phyloP scores from a whole-genome alignment of 2,329 filamentous ascomycete genomes.

The Ophiostoma piceae region DNA sequence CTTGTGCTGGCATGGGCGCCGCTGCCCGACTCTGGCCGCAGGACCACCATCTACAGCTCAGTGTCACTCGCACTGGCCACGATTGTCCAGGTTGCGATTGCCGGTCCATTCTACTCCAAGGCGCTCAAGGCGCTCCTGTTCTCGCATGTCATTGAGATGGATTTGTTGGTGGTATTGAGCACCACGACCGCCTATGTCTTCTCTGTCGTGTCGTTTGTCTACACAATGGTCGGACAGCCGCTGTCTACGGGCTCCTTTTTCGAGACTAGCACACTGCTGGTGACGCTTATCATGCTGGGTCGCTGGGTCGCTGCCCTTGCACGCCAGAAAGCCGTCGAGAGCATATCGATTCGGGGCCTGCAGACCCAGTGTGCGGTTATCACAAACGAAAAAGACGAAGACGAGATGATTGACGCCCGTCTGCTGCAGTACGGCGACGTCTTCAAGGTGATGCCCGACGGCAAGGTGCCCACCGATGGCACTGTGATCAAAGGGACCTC shows the following conservation, averaged over 20 bases:
- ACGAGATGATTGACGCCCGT: background rate
- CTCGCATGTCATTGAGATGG: background rate
- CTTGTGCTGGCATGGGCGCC: conserved; percentile 1
- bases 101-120: background rate
- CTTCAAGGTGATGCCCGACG: background rate
- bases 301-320: conserved; percentile 48
- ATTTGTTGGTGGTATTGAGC: background rate
- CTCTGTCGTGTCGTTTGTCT: background rate
- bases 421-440: background rate
- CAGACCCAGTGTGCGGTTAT: background rate
- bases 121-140: conserved; percentile 2
- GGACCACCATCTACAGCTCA: background rate
- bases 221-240: background rate
- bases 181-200: background rate
- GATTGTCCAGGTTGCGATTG: background rate
- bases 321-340: conserved; percentile 50
- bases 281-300: conserved; percentile 56
- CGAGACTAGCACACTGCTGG: conserved; percentile 56
- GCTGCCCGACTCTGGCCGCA: background rate
- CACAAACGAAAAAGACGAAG: background rate
- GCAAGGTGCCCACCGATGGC: background rate
- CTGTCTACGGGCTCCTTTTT: conserved; percentile 44
- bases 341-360: conserved; percentile 39
- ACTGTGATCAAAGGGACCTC: background rate
- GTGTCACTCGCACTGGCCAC: background rate